Conservation (phyloP, 1,284 basidiomycete genomes). For the Hemileccinum hortonii region DNA sequence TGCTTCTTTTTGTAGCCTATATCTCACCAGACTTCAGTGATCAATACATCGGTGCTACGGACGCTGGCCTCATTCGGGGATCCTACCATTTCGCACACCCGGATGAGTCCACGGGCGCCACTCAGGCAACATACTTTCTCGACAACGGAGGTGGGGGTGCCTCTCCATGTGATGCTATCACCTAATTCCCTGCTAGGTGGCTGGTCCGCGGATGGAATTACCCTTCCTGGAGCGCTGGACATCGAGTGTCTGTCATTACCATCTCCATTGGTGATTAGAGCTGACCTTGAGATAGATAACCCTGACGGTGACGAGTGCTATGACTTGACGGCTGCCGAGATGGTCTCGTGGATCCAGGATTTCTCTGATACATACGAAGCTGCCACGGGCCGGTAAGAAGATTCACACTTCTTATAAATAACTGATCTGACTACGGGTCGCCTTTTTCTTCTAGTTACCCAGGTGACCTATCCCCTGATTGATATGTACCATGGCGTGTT, state of each 20-base stretch:
- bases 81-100: slow-evolving; percentile 56
- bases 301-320: slow-evolving; percentile 55
- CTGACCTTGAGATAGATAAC: slow-evolving; percentile 39
- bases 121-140: slow-evolving; percentile 56
- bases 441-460: slow-evolving; percentile 34
- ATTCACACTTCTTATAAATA: neutral
- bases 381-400: slow-evolving; percentile 44
- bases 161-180: neutral
- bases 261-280: neutral
- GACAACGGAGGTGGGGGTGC: slow-evolving; percentile 50
- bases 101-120: slow-evolving; percentile 41
- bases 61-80: slow-evolving; percentile 50
- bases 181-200: slow-evolving; percentile 40
- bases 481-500: neutral
- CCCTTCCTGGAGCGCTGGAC: slow-evolving; percentile 65
- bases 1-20: slow-evolving; percentile 24
- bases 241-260: slow-evolving; percentile 49
- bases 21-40: slow-evolving; percentile 38
- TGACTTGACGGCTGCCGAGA: slow-evolving; percentile 48
- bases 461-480: slow-evolving; percentile 20
- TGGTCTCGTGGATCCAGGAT: slow-evolving; percentile 63
- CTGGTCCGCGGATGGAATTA: slow-evolving; percentile 58
- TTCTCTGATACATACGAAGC: slow-evolving; percentile 64
- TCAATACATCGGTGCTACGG: slow-evolving; percentile 49
- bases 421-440: slow-evolving; percentile 1